Base-by-base conservation (phyloP, 2,329 filamentous ascomycete species). In the Paraconiothyrium brasiliense region DNA sequence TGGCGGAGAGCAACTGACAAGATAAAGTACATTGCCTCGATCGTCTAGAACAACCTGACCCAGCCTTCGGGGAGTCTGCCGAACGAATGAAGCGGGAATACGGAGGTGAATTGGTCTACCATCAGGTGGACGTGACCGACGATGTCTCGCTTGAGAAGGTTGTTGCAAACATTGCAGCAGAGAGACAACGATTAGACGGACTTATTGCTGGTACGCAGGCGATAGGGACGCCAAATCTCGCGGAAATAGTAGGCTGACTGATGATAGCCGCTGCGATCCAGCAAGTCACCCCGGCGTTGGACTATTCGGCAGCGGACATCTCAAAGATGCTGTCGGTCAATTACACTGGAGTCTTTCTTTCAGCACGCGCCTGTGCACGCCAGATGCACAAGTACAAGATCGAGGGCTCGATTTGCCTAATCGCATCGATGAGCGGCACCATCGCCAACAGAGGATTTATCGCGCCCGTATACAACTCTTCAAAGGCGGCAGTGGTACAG, bases 251-350 rank as follows among this genome's bases (percentile, higher is more conserved):
- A 22, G 58, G 30, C 47, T 52, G 14, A 54, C 37, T 20, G n/a
- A 37, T 11, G 24, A 44, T 58, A 76, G 89, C 89, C 0, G 90
- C 90, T 0, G 89, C 86, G 1, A 90, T 93, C 70, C 92, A 96
- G 79, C 90, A 95, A 78, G 91, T 94, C 78, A 92, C 87, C 0
- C 80, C 91, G 0, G 92, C 93, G 0, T 82, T 97, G 60, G 92
- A 96, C 43, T 95, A 96, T 76, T 79, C 83, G 2, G 77, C 81
- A 57, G 82, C 86, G 67, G 86, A 89, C 63, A 82, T 85, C 59
- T 84, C 85, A 62, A 82, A 78, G 44, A 88, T 89, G 85, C 82
- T 89, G 54, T 83, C 85, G 59, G 80, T 86, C 61, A 87, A 87
- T 68, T 82, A 87, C 64, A 87, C 84, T 0, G 86, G 87, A 13